phyloP scores from a whole-genome alignment of 768 basidiomycete genomes.

The Suillus subalutaceus region DNA sequence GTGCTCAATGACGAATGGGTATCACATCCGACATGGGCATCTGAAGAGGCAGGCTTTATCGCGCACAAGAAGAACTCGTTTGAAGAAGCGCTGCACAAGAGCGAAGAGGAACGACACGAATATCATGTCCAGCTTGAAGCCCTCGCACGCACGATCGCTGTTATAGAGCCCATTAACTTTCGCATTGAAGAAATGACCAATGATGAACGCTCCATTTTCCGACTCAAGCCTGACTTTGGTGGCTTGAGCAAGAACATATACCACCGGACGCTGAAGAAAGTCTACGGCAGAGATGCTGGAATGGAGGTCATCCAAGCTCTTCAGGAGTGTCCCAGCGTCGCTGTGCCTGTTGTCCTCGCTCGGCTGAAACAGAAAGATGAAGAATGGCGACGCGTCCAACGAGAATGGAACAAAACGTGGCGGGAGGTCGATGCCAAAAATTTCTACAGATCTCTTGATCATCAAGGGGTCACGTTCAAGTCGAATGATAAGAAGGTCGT shows the following conservation, averaged over 20 bases:
- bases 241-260: conserved; percentile 86
- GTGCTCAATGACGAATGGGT: conserved; percentile 99
- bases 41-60: conserved; percentile 92
- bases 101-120: conserved; percentile 98
- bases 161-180: conserved; percentile 84
- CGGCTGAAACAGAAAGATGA: conserved; percentile 94
- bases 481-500: conserved; percentile 93
- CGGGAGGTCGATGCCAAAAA: conserved; percentile 96
- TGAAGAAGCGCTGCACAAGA: conserved; percentile 94
- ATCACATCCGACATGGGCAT: conserved; percentile 97
- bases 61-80: conserved; percentile 96
- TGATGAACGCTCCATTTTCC: conserved; percentile 83
- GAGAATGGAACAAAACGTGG: conserved; percentile 98
- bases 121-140: conserved; percentile 96
- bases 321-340: conserved; percentile 88
- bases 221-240: conserved; percentile 86
- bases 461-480: conserved; percentile 95
- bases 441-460: conserved; percentile 97
- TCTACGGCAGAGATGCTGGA: conserved; percentile 84
- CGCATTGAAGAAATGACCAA: conserved; percentile 88
- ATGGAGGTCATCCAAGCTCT: conserved; percentile 80
- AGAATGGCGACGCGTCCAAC: conserved; percentile 92
- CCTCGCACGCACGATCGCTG: conserved; percentile 84
- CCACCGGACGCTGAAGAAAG: conserved; percentile 90
- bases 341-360: conserved; percentile 88